These are phyloP conservation scores for Ilex asprella DNA, from an alignment of 257 asterid species.

Conservation along the genomic window DNA sequence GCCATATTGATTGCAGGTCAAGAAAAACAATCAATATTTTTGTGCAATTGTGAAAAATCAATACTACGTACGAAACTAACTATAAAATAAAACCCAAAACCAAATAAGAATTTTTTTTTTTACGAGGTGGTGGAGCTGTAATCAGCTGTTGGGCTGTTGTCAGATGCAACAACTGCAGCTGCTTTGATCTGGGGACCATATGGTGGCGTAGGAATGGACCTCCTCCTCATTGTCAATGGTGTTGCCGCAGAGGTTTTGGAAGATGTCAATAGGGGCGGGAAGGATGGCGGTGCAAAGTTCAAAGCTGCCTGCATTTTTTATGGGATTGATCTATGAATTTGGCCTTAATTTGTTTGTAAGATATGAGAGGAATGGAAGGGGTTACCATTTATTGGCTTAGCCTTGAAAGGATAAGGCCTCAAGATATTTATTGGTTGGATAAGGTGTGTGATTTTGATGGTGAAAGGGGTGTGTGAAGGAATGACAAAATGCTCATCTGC, in stretches of 20 bases:
- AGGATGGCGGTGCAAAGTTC: constrained; percentile 8
- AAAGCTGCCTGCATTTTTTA: constrained; percentile 23
- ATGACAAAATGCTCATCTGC: neutral
- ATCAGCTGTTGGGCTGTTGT: constrained; percentile 16
- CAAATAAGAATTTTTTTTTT: neutral
- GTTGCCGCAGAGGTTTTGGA: constrained; percentile 3
- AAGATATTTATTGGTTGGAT: constrained; percentile 18
- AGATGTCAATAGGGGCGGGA: constrained; percentile 9
- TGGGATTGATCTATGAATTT: constrained; percentile 1
- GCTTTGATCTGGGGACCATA: constrained; percentile 15
- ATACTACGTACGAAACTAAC: neutral
- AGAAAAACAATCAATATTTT: no score
- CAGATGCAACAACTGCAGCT: neutral
- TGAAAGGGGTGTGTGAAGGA: neutral
- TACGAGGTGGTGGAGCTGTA: constrained; percentile 32
- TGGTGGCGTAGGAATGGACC: constrained; percentile 5
- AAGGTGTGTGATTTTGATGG: constrained; percentile 4
- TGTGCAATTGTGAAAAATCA: no score
- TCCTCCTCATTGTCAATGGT: neutral
- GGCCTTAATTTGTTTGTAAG: no score
- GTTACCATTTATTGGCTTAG: constrained; percentile 7
- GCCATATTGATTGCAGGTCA: neutral
- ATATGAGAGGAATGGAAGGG: neutral
- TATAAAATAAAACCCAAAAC: no score
- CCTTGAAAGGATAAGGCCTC: constrained; percentile 15